Evolutionary conservation across 345 rosid species (phyloP).

Genomic region (Melastoma malabathricum): DNA sequence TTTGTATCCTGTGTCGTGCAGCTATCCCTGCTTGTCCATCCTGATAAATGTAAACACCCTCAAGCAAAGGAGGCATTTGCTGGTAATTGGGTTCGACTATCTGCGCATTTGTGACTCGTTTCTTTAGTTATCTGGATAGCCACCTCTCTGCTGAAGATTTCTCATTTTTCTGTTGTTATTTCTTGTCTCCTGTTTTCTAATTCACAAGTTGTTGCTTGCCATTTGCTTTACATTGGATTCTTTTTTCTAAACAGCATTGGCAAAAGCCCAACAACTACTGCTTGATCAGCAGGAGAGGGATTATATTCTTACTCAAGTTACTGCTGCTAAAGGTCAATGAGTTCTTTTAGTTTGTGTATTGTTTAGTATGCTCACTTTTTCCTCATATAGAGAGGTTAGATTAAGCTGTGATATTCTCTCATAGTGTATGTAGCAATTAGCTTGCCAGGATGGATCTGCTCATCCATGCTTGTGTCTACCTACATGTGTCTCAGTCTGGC

Average conservation of each 20-base stretch:
- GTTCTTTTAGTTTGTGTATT: background rate
- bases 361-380: background rate
- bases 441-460: too few relatives aligned
- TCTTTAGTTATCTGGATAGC: too few relatives aligned
- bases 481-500: too few relatives aligned
- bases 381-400: background rate
- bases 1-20: slow-evolving; percentile 11
- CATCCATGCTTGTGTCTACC: too few relatives aligned
- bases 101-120: too few relatives aligned
- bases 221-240: background rate
- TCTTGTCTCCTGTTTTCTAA: too few relatives aligned
- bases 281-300: slow-evolving; percentile 82
- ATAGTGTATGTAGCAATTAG: too few relatives aligned
- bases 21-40: slow-evolving; percentile 91
- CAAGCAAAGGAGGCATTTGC: slow-evolving; percentile 97
- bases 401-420: too few relatives aligned
- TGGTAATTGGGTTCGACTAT: slow-evolving; percentile 15
- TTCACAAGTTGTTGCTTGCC: background rate
- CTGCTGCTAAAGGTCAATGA: slow-evolving; percentile 68
- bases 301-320: slow-evolving; percentile 73
- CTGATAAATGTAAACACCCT: slow-evolving; percentile 98
- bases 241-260: slow-evolving; percentile 55
- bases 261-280: slow-evolving; percentile 82
- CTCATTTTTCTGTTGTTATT: too few relatives aligned
- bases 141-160: too few relatives aligned